Base-by-base conservation (phyloP, 345 rosid genomes). In the Gossypium mustelinum region DNA sequence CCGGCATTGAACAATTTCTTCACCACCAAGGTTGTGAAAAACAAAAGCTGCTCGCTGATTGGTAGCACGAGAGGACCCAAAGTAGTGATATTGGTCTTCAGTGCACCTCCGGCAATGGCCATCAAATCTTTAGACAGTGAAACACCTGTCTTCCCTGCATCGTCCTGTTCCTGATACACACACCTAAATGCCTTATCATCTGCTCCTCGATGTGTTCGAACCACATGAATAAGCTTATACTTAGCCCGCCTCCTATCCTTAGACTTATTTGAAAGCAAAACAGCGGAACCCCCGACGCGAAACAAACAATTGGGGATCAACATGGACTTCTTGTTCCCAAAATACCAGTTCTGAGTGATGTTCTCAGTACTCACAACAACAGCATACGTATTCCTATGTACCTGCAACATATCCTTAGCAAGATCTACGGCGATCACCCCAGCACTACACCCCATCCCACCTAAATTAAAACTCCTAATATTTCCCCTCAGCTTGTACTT, bases 381-480 rank as follows among this genome's bases (percentile, higher is more conserved):
- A 2, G 92, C 95, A 76, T 83, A 85, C 4, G 95, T 84, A 77
- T 85, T 87, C 81, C 90, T 79, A 79, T 90, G 88, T 44, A 87
- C 82, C 76, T 87, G 93, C 81, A 90, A 77, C 84, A 90, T 62
- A 78, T 87, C 89, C 56, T 85, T 88, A 4, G 95, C 92, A 4
- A 90, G 81, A 79, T 87, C 92, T 52, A 90, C 67, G 1, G 91
- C 86, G 12, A 90, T 88, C n/a, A 90, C 84, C 43, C 95, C 90
- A 65, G 95, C 95, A 79, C 92, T 90, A 75, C 95, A 90, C 8
- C 95, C 95, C 95, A 90, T 90, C 14, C 92, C 95, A 22, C 95
- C 93, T 27, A 90, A 84, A 71, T 83, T 89, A 44, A 76, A 89
- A 73, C 90, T 89, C 80, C 80, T 77, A 34, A 89, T 79, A 64